Conservation (phyloP, 371 early-diverging fungal genomes). For the Mucor piriformis region DNA sequence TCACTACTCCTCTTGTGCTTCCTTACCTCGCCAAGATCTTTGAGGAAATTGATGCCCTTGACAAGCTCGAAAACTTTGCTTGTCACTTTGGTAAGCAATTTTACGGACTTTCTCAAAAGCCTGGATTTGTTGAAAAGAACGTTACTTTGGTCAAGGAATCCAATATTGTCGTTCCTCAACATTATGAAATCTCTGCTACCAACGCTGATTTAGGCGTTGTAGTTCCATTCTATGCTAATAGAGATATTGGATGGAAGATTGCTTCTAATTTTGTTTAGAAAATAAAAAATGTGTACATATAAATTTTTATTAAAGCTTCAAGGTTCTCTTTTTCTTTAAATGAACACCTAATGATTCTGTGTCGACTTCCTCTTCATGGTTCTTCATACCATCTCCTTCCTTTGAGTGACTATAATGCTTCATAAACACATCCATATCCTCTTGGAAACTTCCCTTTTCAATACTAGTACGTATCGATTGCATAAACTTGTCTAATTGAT, state of each 20-base stretch:
- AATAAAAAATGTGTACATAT: constrained; percentile 14
- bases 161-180: constrained; percentile 57
- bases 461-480: constrained; percentile 61
- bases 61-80: constrained; percentile 79
- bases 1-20: constrained; percentile 82
- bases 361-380: constrained; percentile 46
- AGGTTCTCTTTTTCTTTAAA: constrained; percentile 46
- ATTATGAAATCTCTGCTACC: constrained; percentile 52
- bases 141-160: constrained; percentile 60
- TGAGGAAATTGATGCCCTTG: constrained; percentile 84
- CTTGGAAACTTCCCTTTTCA: constrained; percentile 53
- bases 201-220: constrained; percentile 65
- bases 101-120: constrained; percentile 70
- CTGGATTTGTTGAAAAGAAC: constrained; percentile 52
- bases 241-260: constrained; percentile 74
- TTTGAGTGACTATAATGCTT: constrained; percentile 38
- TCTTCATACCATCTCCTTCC: constrained; percentile 34
- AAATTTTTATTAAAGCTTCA: constrained; percentile 23
- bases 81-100: constrained; percentile 84
- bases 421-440: constrained; percentile 50
- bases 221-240: constrained; percentile 89
- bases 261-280: constrained; percentile 41
- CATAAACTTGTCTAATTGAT: constrained; percentile 69
- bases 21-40: constrained; percentile 89
- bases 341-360: constrained; percentile 43